Conservation (phyloP, 2,329 filamentous ascomycete species). For the Rachicladosporium sp. region DNA sequence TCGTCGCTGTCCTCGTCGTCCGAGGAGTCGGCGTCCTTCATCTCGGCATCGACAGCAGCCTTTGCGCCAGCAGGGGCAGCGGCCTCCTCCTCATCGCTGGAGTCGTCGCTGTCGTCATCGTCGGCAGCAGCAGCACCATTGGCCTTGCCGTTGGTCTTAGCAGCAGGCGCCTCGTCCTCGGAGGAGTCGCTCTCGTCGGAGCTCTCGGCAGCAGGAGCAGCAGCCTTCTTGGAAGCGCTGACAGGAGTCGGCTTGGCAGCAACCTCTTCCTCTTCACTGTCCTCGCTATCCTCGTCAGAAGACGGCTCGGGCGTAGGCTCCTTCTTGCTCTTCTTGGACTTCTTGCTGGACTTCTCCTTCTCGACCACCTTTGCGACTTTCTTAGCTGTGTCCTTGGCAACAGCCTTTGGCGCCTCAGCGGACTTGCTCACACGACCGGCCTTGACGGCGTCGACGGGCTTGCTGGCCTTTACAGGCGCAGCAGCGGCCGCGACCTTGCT, state of each 20-base stretch:
- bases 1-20: conserved; percentile 14
- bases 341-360: conserved; percentile 27
- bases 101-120: conserved; percentile 14
- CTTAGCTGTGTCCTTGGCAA: conserved; percentile 38
- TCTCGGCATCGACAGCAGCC: conserved; percentile 1
- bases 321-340: conserved; percentile 38
- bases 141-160: conserved; percentile 18
- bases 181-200: conserved; percentile 5
- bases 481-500: conserved; percentile 15
- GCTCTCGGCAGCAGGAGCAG: neutral
- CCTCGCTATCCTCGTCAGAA: conserved; percentile 15
- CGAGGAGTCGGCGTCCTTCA: conserved; percentile 5
- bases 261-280: conserved; percentile 6
- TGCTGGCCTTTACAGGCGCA: conserved; percentile 16
- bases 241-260: conserved; percentile 7
- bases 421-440: conserved; percentile 56
- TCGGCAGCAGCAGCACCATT: conserved; percentile 12
- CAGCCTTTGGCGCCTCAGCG: conserved; percentile 48
- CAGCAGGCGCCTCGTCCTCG: conserved; percentile 7
- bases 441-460: conserved; percentile 40
- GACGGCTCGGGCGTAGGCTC: conserved; percentile 27
- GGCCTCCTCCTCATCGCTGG: conserved; percentile 8
- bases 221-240: conserved; percentile 1
- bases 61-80: conserved; percentile 4
- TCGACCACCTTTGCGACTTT: conserved; percentile 31